Conservation (phyloP, 2,329 filamentous ascomycete species). For the Chalaropsis ovoidea region DNA sequence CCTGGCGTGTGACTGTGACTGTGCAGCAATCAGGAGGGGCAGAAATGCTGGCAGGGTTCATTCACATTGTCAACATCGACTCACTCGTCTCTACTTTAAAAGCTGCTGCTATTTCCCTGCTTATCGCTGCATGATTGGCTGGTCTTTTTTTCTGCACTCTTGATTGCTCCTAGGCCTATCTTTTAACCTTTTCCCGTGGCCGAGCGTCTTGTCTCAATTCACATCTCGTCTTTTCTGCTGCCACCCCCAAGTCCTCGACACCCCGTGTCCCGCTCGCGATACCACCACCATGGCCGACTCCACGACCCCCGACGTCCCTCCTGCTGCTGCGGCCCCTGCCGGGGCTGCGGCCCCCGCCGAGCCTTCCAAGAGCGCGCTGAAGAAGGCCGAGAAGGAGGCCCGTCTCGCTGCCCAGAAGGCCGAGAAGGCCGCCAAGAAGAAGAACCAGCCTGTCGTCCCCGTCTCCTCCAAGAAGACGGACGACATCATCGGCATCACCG, state of each 20-base stretch:
- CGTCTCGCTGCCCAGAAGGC: slow-evolving; percentile 52
- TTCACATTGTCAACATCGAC: background rate
- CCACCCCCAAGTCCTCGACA: slow-evolving; percentile 8
- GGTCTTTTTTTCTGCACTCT: slow-evolving; percentile 10
- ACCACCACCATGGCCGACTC: slow-evolving; percentile 27
- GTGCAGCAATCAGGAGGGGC: background rate
- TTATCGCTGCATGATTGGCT: slow-evolving; percentile 13
- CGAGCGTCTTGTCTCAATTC: background rate
- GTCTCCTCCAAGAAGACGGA: slow-evolving; percentile 53
- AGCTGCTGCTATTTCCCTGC: slow-evolving; percentile 8
- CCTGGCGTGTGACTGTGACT: background rate
- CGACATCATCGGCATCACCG: slow-evolving; percentile 78
- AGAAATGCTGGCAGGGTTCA: slow-evolving; percentile 4
- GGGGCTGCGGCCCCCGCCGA: slow-evolving; percentile 30
- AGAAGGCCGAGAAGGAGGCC: slow-evolving; percentile 56
- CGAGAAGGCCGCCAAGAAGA: slow-evolving; percentile 49
- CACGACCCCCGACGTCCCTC: slow-evolving; percentile 19
- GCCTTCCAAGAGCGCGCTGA: slow-evolving; percentile 53
- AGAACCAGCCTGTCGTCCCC: slow-evolving; percentile 42
- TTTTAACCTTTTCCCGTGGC: slow-evolving; percentile 2
- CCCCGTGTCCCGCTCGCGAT: slow-evolving; percentile 9
- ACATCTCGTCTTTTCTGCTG: background rate
- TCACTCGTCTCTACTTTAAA: slow-evolving; percentile 4
- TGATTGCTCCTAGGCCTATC: slow-evolving; percentile 16
- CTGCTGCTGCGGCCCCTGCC: slow-evolving; percentile 27